Evolutionary conservation across 768 basidiomycete genomes (phyloP).

Genomic region (Lyophyllum semitale): DNA sequence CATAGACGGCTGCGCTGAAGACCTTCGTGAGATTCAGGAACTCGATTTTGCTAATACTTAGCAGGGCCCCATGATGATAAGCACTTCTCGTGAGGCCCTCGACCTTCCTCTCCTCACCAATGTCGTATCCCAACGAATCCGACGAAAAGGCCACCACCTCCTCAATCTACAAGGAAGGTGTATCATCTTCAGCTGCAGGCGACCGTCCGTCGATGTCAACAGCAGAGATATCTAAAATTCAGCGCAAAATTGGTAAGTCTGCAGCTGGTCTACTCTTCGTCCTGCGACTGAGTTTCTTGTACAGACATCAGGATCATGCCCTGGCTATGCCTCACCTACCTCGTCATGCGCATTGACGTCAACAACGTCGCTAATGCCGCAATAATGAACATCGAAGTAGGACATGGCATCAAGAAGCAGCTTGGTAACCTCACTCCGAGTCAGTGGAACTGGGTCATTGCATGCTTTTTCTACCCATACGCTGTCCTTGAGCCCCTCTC

Average conservation of each 20-base stretch:
- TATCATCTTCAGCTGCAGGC: not conserved
- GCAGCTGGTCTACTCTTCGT: not conserved
- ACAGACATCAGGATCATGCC: slow-evolving; percentile 13
- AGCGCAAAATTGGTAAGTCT: slow-evolving; percentile 13
- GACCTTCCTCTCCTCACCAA: not conserved
- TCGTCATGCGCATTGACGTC: slow-evolving; percentile 14
- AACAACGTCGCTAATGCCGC: slow-evolving; percentile 16
- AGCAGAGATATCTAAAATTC: slow-evolving; percentile 6
- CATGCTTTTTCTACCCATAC: slow-evolving; percentile 18
- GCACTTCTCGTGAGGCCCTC: not conserved
- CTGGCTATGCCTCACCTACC: slow-evolving; percentile 16
- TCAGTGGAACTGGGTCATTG: slow-evolving; percentile 17
- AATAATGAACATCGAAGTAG: slow-evolving; percentile 14
- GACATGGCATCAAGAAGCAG: slow-evolving; percentile 15
- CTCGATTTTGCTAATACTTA: not conserved
- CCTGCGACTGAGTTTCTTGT: not conserved
- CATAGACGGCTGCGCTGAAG: not conserved
- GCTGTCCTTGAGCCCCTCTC: slow-evolving; percentile 13
- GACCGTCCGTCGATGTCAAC: not conserved
- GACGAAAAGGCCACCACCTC: not conserved
- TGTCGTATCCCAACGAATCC: not conserved
- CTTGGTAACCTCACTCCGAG: slow-evolving; percentile 6
- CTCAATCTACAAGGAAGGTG: not conserved
- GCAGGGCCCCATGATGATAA: not conserved
- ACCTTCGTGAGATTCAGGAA: not conserved